Base-by-base conservation (phyloP, 192 early-diverging fungal species). In the Entomortierella parvispora region DNA sequence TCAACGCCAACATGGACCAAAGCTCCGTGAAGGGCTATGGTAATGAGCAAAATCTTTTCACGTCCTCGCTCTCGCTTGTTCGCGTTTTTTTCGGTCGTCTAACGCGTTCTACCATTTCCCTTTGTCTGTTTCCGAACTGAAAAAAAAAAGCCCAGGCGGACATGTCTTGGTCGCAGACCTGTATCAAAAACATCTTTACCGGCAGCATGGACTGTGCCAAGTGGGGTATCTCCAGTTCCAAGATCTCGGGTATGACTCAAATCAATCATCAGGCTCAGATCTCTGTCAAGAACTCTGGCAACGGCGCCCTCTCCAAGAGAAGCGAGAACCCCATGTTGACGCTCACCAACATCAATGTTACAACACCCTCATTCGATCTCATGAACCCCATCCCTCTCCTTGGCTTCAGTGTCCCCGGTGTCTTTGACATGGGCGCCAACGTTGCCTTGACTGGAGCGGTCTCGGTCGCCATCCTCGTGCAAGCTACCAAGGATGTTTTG, bases 131-230 rank as follows among this genome's bases (percentile, higher is more conserved):
- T 4, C 20, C n/a, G n/a, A n/a, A n/a, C n/a, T n/a, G n/a, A n/a
- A n/a, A n/a, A n/a, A n/a, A n/a, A n/a, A 45, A 44, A 72, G 69
- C 69, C 48, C 69, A 72, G 40, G 69, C 69, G 8, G 29, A 63
- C 44, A 65, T 72, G 69, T 32, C 61, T 28, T 72, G 69, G 69
- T 65, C 50, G 49, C 69, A 72, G 62, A 72, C 62, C 14, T 72
- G 69, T 62, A 50, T 72, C 55, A 72, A 59, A 42, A 59, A 59
- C 69, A 64, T 72, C 48, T 65, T 72, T 48, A 72, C 61, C 15
- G 69, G 69, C 28, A 64, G 59, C 5, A 58, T 72, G 56, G 17
- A 59, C 61, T 72, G 69, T 42, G 9, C 40, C 40, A 72, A 72
- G 45, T 72, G 69, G 69, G 69, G 69, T 20, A 72, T 72, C 55